phyloP scores from a whole-genome alignment of 306 rosid genomes.

The Canavalia gladiata region DNA sequence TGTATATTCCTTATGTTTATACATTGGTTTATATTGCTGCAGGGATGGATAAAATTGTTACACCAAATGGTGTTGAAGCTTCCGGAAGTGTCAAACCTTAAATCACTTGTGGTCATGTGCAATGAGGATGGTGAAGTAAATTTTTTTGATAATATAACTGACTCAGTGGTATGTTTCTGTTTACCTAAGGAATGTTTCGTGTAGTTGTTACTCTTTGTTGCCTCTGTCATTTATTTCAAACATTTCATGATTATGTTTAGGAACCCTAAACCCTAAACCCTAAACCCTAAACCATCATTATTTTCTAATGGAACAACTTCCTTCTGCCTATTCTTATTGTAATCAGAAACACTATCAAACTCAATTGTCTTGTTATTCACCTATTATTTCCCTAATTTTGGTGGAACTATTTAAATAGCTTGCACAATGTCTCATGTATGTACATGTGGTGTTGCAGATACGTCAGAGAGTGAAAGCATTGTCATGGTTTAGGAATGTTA shows the following conservation, averaged over 20 bases:
- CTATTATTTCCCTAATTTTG: constrained; percentile 26
- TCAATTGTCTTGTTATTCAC: constrained; percentile 33
- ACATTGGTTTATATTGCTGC: constrained; percentile 49
- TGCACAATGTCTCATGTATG: not conserved
- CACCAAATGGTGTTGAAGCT: constrained; percentile 86
- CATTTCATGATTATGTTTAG: constrained; percentile 14
- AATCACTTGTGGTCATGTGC: constrained; percentile 64
- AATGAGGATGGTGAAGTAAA: constrained; percentile 73
- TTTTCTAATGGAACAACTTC: not conserved
- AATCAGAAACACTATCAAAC: constrained; percentile 12
- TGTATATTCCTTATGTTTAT: constrained; percentile 41
- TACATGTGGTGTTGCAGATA: constrained; percentile 64
- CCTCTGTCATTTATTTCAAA: constrained; percentile 30
- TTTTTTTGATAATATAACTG: constrained; percentile 82
- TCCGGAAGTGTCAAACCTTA: constrained; percentile 71
- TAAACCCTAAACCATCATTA: no score
- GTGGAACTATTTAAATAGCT: constrained; percentile 30
- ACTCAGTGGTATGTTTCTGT: constrained; percentile 68
- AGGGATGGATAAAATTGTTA: constrained; percentile 90
- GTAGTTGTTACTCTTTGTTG: constrained; percentile 10
- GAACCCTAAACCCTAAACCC: no score
- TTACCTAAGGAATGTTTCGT: constrained; percentile 18
- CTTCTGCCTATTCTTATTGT: constrained; percentile 31
- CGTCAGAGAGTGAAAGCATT: constrained; percentile 88
- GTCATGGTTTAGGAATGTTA: constrained; percentile 69